Base-by-base conservation (phyloP, 2,329 filamentous ascomycete genomes). In the Aspergillus japonicus region DNA sequence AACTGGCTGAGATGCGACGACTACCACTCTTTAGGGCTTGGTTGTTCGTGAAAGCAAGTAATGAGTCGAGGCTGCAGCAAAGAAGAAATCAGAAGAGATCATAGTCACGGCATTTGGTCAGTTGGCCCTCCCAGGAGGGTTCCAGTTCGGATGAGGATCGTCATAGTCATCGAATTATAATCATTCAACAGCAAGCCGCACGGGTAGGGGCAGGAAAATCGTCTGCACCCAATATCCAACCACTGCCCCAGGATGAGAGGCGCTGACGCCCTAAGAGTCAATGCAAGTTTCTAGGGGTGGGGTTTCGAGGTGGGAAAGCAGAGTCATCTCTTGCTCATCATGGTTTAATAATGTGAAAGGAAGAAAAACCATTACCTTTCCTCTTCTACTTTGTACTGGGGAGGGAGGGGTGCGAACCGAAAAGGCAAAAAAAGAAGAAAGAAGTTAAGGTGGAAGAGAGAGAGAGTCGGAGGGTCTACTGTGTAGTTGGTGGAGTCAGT, bases 401-500 rank as follows among this genome's bases (percentile, higher is more conserved):
- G 52, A 54, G 39, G 50, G 54, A 35, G 2, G 33, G 33, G 33
- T 35, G 33, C 33, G 12, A 21, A 21, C 21, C 21, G 21, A 35
- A 35, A 35, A 35, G 33, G 33, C 33, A 35, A 35, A 35, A 35
- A 35, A 16, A 35, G 33, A 35, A 35, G 33, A 35, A 29, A 29
- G 26, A 29, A 35, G 5, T 35, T 12, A 35, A 35, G 33, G 31
- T 33, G 11, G 10, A 42, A 6, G 16, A 44, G 10, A 44, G 16
- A n/a, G 12, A 42, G 6, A 4, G n/a, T 7, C 5, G 39, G 14
- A 16, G 39, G 39, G 14, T 44, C 39, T 44, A n/a, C n/a, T n/a
- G n/a, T n/a, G n/a, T n/a, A 44, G 64, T 64, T 62, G 56, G 71
- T 71, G 66, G 69, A 69, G 73, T 72, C 71, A 68, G 71, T 76